phyloP scores from a whole-genome alignment of 805 yeast species.

The Candida boidinii region DNA sequence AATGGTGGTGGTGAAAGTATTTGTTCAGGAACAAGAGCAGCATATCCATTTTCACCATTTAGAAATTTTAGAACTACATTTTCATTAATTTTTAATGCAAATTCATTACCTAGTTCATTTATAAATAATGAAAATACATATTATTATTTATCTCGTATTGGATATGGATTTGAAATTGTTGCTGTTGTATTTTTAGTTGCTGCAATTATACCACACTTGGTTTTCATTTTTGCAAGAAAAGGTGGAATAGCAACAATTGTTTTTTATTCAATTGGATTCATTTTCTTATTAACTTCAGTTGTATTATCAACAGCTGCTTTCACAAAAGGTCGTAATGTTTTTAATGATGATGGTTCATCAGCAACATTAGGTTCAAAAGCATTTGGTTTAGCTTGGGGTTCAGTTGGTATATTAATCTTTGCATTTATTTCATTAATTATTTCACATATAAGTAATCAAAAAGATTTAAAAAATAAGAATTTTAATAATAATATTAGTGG shows the following conservation, averaged over 20 bases:
- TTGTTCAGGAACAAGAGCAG: conserved; percentile 56
- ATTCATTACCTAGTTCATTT: conserved; percentile 48
- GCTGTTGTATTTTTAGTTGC: conserved; percentile 46
- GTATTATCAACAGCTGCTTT: conserved; percentile 46
- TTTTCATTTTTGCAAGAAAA: conserved; percentile 5
- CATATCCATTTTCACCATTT: conserved; percentile 78
- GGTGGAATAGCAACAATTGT: conserved; percentile 4
- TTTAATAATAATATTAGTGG: too few relatives aligned
- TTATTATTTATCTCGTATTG: conserved; percentile 62
- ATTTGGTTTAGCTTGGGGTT: conserved; percentile 60
- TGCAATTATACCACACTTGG: conserved; percentile 31
- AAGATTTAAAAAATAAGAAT: too few relatives aligned
- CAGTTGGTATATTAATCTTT: conserved; percentile 21
- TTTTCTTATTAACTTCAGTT: conserved; percentile 38
- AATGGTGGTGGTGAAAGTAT: conserved; percentile 23
- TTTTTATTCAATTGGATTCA: conserved; percentile 24
- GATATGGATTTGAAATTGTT: conserved; percentile 54
- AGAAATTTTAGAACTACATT: conserved; percentile 47
- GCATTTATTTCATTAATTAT: conserved; percentile 3
- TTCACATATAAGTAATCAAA: too few relatives aligned
- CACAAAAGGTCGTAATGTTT: conserved; percentile 42
- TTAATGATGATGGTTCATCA: conserved; percentile 30
- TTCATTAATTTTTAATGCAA: too few relatives aligned
- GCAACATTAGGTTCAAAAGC: conserved; percentile 39
- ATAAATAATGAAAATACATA: conserved; percentile 37